These are phyloP conservation scores for Pythium guiyangense DNA, from an alignment of 352 stramenopile species.

Conservation along the genomic window DNA sequence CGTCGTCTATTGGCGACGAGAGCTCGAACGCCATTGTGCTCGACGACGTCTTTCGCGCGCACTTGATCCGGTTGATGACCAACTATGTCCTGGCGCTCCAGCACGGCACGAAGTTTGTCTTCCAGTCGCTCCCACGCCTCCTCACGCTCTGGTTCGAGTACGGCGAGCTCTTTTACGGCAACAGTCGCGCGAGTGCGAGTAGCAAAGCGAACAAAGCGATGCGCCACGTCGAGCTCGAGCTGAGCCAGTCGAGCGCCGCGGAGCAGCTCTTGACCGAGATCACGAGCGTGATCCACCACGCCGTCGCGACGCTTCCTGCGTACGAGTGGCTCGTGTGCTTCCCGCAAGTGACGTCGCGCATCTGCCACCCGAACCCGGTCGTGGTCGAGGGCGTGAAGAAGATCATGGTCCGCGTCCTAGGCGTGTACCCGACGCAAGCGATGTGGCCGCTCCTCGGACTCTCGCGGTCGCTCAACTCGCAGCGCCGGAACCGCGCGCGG, in stretches of 20 bases:
- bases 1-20: constrained; percentile 32
- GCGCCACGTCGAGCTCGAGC: constrained; percentile 51
- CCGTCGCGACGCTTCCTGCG: constrained; percentile 45
- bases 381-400: constrained; percentile 89
- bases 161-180: constrained; percentile 68
- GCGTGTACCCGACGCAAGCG: constrained; percentile 93
- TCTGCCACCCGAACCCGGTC: constrained; percentile 84
- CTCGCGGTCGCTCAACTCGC: constrained; percentile 85
- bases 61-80: constrained; percentile 89
- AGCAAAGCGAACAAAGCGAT: constrained; percentile 57
- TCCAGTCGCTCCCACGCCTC: constrained; percentile 95
- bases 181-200: constrained; percentile 7
- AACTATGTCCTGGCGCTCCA: constrained; percentile 91
- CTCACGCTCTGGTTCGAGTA: constrained; percentile 98
- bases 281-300: constrained; percentile 52
- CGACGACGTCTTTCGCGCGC: constrained; percentile 50
- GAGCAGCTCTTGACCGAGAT: constrained; percentile 70
- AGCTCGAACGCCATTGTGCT: constrained; percentile 29
- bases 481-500: constrained; percentile 53
- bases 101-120: constrained; percentile 94
- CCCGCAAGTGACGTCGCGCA: constrained; percentile 96
- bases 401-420: constrained; percentile 92
- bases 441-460: constrained; percentile 97
- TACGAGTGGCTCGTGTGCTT: constrained; percentile 98
- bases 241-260: constrained; percentile 50